A percentile compares a stretch with the other conserved stretches of the same genome.
Evolutionary conservation across 306 rosid species (phyloP).

Genomic region (Rosa multiflora): DNA sequence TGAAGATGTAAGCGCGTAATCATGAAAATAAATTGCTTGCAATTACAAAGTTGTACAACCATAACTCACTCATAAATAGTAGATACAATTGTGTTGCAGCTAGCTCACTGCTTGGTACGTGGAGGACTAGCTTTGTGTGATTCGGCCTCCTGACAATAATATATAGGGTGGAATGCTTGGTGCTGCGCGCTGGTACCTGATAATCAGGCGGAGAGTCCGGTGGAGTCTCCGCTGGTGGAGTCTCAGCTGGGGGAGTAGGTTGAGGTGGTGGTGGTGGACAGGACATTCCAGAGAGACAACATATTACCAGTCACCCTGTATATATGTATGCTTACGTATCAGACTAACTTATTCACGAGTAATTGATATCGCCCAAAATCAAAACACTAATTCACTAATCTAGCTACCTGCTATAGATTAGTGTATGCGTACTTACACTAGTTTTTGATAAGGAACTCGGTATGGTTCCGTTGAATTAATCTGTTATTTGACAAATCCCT

Average conservation of each 20-base stretch:
- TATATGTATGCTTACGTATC: background rate
- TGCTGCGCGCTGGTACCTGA: background rate
- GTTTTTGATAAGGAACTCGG: slow-evolving; percentile 6
- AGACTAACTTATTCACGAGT: background rate
- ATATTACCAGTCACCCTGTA: slow-evolving; percentile 10
- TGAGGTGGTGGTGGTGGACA: slow-evolving; percentile 15
- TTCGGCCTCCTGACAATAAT: background rate
- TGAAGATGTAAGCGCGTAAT: background rate
- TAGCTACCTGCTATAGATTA: background rate
- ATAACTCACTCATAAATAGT: background rate
- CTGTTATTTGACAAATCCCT: slow-evolving; percentile 23
- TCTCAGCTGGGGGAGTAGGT: background rate
- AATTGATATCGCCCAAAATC: background rate
- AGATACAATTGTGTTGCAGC: background rate
- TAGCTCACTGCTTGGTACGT: background rate
- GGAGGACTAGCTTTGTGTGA: background rate
- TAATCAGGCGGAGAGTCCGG: background rate
- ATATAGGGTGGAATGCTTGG: background rate
- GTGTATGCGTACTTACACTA: slow-evolving; percentile 5
- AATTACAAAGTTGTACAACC: background rate
- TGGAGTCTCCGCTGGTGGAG: background rate
- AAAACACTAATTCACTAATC: background rate
- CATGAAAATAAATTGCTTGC: background rate
- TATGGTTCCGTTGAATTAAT: slow-evolving; percentile 20
- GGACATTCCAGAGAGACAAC: slow-evolving; percentile 20